These are phyloP conservation scores for Xylaria cubensis DNA, from an alignment of 495 filamentous ascomycete species.

Conservation along the genomic window DNA sequence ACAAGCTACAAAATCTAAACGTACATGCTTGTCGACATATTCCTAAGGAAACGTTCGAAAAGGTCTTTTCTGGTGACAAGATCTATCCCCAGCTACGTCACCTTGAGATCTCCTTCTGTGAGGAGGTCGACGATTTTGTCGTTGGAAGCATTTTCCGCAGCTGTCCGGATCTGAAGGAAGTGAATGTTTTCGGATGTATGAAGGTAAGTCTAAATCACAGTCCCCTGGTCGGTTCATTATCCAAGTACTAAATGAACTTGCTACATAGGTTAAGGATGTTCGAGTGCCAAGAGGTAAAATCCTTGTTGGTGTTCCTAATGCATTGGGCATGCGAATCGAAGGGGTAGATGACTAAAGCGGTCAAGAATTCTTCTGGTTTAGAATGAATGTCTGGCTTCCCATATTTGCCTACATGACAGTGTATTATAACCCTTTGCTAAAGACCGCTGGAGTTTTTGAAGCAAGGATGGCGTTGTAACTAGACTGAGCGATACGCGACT, in stretches of 20 bases:
- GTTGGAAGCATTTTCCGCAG: conserved; percentile 74
- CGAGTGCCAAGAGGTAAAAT: conserved; percentile 74
- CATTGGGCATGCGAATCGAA: conserved; percentile 62
- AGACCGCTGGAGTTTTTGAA: not conserved
- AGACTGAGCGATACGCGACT: not conserved
- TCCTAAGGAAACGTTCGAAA: conserved; percentile 66
- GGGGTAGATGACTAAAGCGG: conserved; percentile 38
- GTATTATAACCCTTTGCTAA: not conserved
- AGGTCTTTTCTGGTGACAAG: conserved; percentile 66
- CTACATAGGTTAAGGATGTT: conserved; percentile 62
- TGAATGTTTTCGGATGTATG: conserved; percentile 87
- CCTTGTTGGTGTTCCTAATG: conserved; percentile 78
- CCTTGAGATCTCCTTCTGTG: conserved; percentile 81
- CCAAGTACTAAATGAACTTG: conserved; percentile 34
- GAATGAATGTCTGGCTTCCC: not conserved
- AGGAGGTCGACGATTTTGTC: conserved; percentile 74
- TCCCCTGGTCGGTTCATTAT: not conserved
- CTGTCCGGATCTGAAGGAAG: conserved; percentile 73
- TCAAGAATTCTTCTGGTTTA: not conserved
- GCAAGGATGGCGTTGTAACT: not conserved
- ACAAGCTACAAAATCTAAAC: conserved; percentile 66
- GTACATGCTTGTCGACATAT: conserved; percentile 83
- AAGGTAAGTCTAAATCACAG: conserved; percentile 47
- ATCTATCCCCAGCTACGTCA: conserved; percentile 69
- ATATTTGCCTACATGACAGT: not conserved